Percentiles rank a stretch among this genome's conserved stretches.
Conservation (phyloP, 2,329 filamentous ascomycete genomes). For the Cladosporium sp. region DNA sequence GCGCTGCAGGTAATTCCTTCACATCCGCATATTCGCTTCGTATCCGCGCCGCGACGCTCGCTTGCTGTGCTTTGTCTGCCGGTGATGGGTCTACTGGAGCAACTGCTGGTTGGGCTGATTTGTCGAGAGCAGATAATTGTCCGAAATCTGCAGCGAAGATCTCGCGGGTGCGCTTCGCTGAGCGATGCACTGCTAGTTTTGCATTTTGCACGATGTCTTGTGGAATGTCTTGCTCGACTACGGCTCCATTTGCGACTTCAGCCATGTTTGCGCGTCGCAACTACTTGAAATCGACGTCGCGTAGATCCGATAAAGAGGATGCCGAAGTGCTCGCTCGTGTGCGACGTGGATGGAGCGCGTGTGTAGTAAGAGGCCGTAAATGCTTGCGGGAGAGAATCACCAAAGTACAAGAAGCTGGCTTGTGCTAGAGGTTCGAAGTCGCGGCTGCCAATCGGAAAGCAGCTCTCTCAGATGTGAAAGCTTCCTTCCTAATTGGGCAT, state of each 20-base stretch:
- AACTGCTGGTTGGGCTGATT: constrained; percentile 38
- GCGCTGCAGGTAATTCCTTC: constrained; percentile 68
- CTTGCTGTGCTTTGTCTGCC: constrained; percentile 40
- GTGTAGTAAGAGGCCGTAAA: neutral
- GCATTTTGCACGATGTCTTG: constrained; percentile 7
- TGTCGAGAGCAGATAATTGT: constrained; percentile 38
- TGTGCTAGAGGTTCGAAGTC: neutral
- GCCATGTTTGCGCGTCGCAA: neutral
- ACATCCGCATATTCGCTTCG: constrained; percentile 73
- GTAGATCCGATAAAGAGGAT: neutral
- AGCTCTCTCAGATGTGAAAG: neutral
- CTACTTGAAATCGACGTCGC: neutral
- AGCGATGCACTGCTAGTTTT: constrained; percentile 36
- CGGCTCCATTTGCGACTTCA: neutral
- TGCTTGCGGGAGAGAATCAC: neutral
- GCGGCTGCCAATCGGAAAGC: neutral
- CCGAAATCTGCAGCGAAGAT: constrained; percentile 52
- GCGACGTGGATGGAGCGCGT: neutral
- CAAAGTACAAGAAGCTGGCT: neutral
- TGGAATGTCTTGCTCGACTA: constrained; percentile 4
- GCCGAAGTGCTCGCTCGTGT: neutral
- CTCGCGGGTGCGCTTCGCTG: constrained; percentile 52
- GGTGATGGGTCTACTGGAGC: constrained; percentile 44
- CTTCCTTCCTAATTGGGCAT: neutral
- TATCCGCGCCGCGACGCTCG: constrained; percentile 55